A percentile compares a stretch with the other conserved stretches of the same genome.
Conservation (phyloP, 1,139 yeast species). For the Geotrichum bryndzae region DNA sequence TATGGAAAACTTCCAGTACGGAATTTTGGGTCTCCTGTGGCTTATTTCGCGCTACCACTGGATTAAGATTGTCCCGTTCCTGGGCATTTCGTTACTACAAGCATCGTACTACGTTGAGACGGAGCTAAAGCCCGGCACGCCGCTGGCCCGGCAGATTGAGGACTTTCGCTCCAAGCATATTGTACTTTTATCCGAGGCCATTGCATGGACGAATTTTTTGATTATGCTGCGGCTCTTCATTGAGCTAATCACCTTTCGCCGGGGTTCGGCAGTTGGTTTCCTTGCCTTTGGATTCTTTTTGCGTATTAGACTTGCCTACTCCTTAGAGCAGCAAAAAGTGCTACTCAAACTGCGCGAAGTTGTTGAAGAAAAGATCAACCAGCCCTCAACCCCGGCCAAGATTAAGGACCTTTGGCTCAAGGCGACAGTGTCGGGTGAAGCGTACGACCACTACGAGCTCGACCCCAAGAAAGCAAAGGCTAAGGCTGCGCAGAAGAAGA, state of each 20-base stretch:
- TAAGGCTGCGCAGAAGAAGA: constrained; percentile 10
- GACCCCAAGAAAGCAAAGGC: constrained; percentile 20
- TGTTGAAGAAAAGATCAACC: constrained; percentile 53
- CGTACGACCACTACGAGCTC: constrained; percentile 21
- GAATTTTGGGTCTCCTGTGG: constrained; percentile 50
- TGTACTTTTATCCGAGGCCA: constrained; percentile 55
- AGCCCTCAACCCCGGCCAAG: constrained; percentile 50
- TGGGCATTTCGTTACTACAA: constrained; percentile 62
- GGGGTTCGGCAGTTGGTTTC: constrained; percentile 60
- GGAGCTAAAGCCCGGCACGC: constrained; percentile 55
- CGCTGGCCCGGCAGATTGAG: constrained; percentile 39
- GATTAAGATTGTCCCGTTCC: constrained; percentile 57
- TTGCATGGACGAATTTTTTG: constrained; percentile 61
- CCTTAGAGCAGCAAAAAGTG: constrained; percentile 60
- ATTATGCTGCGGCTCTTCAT: constrained; percentile 43
- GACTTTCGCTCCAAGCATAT: constrained; percentile 50
- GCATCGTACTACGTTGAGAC: constrained; percentile 55
- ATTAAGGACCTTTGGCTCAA: constrained; percentile 56
- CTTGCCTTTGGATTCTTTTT: constrained; percentile 55
- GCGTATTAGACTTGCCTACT: constrained; percentile 68
- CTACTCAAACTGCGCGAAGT: constrained; percentile 57
- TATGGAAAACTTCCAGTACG: constrained; percentile 65
- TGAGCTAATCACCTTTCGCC: constrained; percentile 55
- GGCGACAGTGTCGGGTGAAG: constrained; percentile 39
- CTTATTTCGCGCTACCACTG: constrained; percentile 46